A percentile compares a stretch with the other conserved stretches of the same genome.
These are phyloP conservation scores for Tetracladium maxilliforme DNA, from an alignment of 2,329 filamentous ascomycete species.

Conservation along the genomic window DNA sequence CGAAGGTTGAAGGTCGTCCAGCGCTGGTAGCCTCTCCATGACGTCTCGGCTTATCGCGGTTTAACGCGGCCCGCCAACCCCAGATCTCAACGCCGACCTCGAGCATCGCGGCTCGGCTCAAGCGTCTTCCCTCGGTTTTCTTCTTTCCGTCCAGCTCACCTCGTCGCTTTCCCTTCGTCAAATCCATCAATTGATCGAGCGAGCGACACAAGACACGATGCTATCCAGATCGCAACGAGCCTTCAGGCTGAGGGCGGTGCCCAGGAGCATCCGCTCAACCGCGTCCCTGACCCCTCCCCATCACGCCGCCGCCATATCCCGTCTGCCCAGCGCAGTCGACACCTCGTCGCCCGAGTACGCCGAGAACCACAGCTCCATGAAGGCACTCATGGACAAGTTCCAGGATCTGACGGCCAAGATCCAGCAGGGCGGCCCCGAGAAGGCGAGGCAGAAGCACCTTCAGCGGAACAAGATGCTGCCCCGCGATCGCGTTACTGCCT, in stretches of 20 bases:
- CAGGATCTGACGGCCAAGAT: constrained; percentile 56
- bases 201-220: no score
- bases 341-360: constrained; percentile 62
- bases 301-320: constrained; percentile 71
- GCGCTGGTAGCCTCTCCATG: no score
- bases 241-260: constrained; percentile 13
- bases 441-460: constrained; percentile 77
- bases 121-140: no score
- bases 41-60: no score
- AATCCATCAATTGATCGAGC: constrained; percentile 1
- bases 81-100: no score
- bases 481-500: constrained; percentile 70
- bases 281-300: constrained; percentile 70
- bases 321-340: constrained; percentile 65
- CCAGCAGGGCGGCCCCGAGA: constrained; percentile 62
- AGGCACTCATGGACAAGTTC: constrained; percentile 53
- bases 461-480: constrained; percentile 88
- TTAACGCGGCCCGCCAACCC: no score
- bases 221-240: constrained; percentile 7
- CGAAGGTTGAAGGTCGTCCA: no score
- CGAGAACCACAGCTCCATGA: constrained; percentile 70
- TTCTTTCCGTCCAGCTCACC: no score
- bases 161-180: no score
- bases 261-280: constrained; percentile 32
- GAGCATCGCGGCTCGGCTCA: no score